Evolutionary conservation across 768 basidiomycete species (phyloP).

Genomic region (Macrolepiota dolichaula): DNA sequence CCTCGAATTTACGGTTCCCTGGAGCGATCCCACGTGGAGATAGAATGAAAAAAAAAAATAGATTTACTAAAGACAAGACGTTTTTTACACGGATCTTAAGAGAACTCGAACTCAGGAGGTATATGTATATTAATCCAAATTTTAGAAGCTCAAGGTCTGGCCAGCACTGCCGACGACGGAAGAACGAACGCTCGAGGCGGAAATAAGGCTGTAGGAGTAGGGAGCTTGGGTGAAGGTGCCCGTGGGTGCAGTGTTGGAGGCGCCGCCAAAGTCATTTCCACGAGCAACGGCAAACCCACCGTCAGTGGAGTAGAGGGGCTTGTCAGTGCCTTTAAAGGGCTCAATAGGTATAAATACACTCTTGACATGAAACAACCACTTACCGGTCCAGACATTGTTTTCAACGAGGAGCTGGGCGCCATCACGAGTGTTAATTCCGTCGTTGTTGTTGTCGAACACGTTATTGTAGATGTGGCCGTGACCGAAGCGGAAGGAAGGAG

Average conservation of each 20-base stretch:
- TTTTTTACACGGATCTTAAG: neutral
- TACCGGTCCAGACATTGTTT: constrained; percentile 42
- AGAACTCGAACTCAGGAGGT: neutral
- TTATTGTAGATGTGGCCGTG: constrained; percentile 46
- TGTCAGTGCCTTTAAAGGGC: constrained; percentile 21
- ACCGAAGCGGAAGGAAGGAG: constrained; percentile 44
- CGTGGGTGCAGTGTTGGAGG: constrained; percentile 24
- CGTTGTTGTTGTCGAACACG: constrained; percentile 38
- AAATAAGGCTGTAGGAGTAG: constrained; percentile 23
- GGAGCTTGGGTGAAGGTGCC: constrained; percentile 27
- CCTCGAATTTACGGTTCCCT: neutral
- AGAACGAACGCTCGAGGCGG: constrained; percentile 19
- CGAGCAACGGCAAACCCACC: constrained; percentile 36
- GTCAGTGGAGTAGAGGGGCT: constrained; percentile 39
- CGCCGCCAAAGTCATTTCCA: constrained; percentile 29
- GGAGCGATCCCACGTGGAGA: neutral
- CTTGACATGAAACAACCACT: constrained; percentile 8
- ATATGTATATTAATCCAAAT: constrained; percentile 12
- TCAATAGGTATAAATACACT: neutral
- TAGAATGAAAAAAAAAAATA: neutral
- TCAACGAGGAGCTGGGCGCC: constrained; percentile 45
- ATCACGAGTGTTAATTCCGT: constrained; percentile 41
- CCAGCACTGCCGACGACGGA: constrained; percentile 24
- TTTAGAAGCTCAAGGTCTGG: constrained; percentile 24
- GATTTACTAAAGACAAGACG: neutral